Percentiles rank a stretch among this genome's conserved stretches.
These are phyloP conservation scores for Colletotrichum siamense DNA, from an alignment of 2,329 filamentous ascomycete genomes.

Conservation along the genomic window DNA sequence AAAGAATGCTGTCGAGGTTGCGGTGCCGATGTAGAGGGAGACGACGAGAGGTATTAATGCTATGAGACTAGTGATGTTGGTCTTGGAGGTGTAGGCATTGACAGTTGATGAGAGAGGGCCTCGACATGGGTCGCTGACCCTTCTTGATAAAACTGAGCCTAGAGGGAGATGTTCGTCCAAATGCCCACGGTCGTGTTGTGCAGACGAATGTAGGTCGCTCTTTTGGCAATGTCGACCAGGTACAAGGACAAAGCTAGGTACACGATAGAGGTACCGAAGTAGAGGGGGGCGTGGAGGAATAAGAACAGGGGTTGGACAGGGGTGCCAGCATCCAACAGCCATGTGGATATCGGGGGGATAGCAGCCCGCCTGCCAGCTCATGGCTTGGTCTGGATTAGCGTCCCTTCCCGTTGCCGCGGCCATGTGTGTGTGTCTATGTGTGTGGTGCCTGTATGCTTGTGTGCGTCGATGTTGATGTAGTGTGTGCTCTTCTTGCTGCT, in stretches of 20 bases:
- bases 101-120: not conserved
- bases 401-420: constrained; percentile 16
- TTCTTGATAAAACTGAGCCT: constrained; percentile 15
- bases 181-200: constrained; percentile 3
- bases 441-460: constrained; percentile 24
- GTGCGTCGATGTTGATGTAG: constrained; percentile 19
- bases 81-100: not conserved
- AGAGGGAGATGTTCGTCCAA: not conserved
- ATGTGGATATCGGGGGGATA: constrained; percentile 22
- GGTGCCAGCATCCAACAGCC: not conserved
- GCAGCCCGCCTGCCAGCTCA: constrained; percentile 16
- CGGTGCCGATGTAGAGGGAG: not conserved
- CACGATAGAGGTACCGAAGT: not conserved
- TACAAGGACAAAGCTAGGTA: constrained; percentile 1
- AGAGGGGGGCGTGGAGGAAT: not conserved
- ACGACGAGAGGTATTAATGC: constrained; percentile 4
- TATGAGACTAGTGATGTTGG: not conserved
- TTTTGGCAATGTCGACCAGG: not conserved
- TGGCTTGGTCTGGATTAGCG: constrained; percentile 7
- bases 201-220: constrained; percentile 9
- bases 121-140: constrained; percentile 8
- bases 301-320: not conserved
- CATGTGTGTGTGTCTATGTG: constrained; percentile 26
- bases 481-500: not conserved
- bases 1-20: not conserved